Percentiles rank a stretch among this genome's conserved stretches.
Conservation (phyloP, 1,139 yeast genomes). For the Magnusiomyces suaveolens region DNA sequence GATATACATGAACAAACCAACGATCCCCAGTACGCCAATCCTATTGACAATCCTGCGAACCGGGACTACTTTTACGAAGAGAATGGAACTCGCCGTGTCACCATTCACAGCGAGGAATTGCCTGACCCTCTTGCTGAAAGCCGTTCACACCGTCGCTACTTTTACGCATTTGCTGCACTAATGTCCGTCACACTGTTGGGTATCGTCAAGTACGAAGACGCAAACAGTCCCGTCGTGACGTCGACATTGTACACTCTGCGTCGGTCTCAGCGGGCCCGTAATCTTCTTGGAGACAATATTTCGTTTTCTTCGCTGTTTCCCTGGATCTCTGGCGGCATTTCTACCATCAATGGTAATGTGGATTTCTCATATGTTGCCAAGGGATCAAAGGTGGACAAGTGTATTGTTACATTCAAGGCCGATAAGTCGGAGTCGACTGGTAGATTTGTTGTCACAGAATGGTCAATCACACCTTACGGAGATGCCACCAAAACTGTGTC, state of each 20-base stretch:
- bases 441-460: slow-evolving; percentile 28
- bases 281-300: slow-evolving; percentile 65
- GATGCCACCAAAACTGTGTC: slow-evolving; percentile 21
- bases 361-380: slow-evolving; percentile 61
- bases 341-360: slow-evolving; percentile 72
- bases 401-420: slow-evolving; percentile 31
- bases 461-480: slow-evolving; percentile 27
- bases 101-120: slow-evolving; percentile 31
- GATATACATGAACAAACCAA: no score
- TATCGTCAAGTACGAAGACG: slow-evolving; percentile 85
- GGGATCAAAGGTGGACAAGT: slow-evolving; percentile 38
- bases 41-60: slow-evolving; percentile 6
- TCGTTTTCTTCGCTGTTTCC: slow-evolving; percentile 65
- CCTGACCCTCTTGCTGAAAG: slow-evolving; percentile 54
- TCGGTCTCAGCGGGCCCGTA: slow-evolving; percentile 60
- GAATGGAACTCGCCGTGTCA: slow-evolving; percentile 20
- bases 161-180: slow-evolving; percentile 52
- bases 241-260: slow-evolving; percentile 83
- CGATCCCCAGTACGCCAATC: slow-evolving; percentile 3
- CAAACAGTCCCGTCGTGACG: slow-evolving; percentile 74
- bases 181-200: slow-evolving; percentile 58
- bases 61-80: slow-evolving; percentile 13
- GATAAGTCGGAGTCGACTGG: slow-evolving; percentile 23
- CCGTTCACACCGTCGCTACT: slow-evolving; percentile 43
- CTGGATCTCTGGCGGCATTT: slow-evolving; percentile 80